These are phyloP conservation scores for Mortierella claussenii DNA, from an alignment of 192 early-diverging fungal species.

Conservation along the genomic window DNA sequence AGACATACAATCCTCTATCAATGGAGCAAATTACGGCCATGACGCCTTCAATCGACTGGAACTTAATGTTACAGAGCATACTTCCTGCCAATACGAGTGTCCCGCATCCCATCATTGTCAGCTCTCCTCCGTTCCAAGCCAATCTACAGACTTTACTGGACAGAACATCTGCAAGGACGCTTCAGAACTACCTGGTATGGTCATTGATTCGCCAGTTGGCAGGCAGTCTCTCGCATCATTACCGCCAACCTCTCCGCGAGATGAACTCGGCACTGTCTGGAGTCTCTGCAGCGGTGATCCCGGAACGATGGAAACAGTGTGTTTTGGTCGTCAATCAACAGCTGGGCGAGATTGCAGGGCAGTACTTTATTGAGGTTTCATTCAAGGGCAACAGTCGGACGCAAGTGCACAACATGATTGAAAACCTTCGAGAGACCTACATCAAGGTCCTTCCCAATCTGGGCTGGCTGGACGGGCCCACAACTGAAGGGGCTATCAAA, in stretches of 20 bases:
- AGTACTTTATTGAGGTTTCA: constrained; percentile 49
- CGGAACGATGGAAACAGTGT: constrained; percentile 60
- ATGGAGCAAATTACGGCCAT: no score
- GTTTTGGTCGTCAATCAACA: constrained; percentile 26
- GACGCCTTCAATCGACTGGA: no score
- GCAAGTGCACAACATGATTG: constrained; percentile 57
- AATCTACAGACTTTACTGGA: constrained; percentile 52
- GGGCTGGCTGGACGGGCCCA: constrained; percentile 68
- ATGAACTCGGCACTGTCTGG: constrained; percentile 51
- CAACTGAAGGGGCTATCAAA: constrained; percentile 56
- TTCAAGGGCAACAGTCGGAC: constrained; percentile 53
- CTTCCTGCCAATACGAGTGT: no score
- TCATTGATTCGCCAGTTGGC: constrained; percentile 44
- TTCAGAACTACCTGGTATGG: constrained; percentile 64
- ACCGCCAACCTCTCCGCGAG: constrained; percentile 52
- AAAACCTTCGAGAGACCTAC: constrained; percentile 55
- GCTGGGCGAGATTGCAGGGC: constrained; percentile 53
- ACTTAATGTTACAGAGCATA: no score
- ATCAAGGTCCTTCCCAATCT: constrained; percentile 50
- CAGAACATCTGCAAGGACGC: constrained; percentile 26
- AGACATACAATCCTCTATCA: no score
- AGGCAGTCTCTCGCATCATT: constrained; percentile 40
- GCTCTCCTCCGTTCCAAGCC: no score
- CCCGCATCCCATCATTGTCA: no score
- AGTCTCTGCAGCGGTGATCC: constrained; percentile 45